Evolutionary conservation across 2,329 filamentous ascomycete species (phyloP).

Genomic region (Immersiporthe knoxdaviesiana): DNA sequence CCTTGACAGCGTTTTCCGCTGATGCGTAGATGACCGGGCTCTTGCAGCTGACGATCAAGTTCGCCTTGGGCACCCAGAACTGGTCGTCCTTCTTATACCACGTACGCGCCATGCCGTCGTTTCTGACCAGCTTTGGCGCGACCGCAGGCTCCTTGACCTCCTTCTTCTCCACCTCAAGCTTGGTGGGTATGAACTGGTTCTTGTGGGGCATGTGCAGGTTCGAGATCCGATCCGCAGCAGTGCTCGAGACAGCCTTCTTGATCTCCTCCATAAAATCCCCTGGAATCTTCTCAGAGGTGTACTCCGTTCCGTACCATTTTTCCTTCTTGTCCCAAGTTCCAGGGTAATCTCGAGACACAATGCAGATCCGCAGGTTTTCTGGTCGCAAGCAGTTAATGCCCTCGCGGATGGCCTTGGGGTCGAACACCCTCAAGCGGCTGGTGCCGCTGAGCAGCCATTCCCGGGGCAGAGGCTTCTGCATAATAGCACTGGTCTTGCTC

Average conservation of each 20-base stretch:
- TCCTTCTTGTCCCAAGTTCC: constrained; percentile 87
- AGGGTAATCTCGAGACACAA: constrained; percentile 82
- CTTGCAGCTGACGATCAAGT: constrained; percentile 77
- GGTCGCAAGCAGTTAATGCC: constrained; percentile 75
- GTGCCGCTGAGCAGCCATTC: constrained; percentile 86
- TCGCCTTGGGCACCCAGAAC: constrained; percentile 97
- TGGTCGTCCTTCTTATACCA: constrained; percentile 99
- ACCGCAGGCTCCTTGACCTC: constrained; percentile 76
- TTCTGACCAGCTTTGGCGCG: constrained; percentile 79
- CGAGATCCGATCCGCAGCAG: constrained; percentile 61
- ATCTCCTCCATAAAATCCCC: constrained; percentile 74
- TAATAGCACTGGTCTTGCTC: constrained; percentile 79
- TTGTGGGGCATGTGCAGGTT: constrained; percentile 85
- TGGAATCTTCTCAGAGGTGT: constrained; percentile 80
- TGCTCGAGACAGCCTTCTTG: constrained; percentile 62
- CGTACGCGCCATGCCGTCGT: constrained; percentile 77
- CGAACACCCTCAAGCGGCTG: constrained; percentile 76
- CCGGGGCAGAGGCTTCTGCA: constrained; percentile 88
- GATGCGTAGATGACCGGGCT: constrained; percentile 80
- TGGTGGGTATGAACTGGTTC: constrained; percentile 94
- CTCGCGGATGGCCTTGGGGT: constrained; percentile 73
- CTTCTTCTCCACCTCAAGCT: constrained; percentile 93
- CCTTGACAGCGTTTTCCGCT: constrained; percentile 77
- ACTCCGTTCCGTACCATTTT: constrained; percentile 98
- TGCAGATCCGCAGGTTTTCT: constrained; percentile 85